Evolutionary conservation across 2,329 filamentous ascomycete species (phyloP).

Genomic region (Coniochaeta hoffmannii): DNA sequence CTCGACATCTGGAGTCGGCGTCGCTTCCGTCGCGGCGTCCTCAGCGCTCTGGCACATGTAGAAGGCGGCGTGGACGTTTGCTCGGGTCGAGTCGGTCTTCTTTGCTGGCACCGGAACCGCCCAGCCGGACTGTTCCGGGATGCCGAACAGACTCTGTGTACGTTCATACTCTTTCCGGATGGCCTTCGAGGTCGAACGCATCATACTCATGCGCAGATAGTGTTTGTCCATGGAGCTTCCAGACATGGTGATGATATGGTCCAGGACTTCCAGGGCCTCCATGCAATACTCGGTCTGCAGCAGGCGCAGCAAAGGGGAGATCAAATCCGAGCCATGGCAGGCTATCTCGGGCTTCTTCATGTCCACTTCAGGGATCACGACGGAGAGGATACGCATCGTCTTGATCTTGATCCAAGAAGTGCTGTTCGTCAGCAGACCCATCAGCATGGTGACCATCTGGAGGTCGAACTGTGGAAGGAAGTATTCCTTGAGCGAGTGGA

Average conservation of each 20-base stretch:
- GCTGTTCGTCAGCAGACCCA: conserved; percentile 85
- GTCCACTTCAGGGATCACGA: conserved; percentile 81
- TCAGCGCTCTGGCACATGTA: conserved; percentile 78
- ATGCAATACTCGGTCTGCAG: conserved; percentile 92
- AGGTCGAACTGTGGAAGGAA: conserved; percentile 83
- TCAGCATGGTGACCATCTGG: conserved; percentile 77
- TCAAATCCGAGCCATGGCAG: conserved; percentile 85
- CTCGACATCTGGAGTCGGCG: conserved; percentile 77
- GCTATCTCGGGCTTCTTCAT: conserved; percentile 89
- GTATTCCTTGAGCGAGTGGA: conserved; percentile 65
- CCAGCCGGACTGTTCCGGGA: conserved; percentile 93
- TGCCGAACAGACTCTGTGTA: conserved; percentile 91
- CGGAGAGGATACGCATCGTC: conserved; percentile 82
- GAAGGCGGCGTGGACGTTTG: conserved; percentile 93
- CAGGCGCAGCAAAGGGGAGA: conserved; percentile 82
- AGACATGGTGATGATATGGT: conserved; percentile 92
- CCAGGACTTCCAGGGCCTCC: conserved; percentile 82
- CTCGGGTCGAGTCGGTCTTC: conserved; percentile 77
- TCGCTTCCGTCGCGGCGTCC: conserved; percentile 48
- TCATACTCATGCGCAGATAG: conserved; percentile 97
- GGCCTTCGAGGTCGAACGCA: conserved; percentile 73
- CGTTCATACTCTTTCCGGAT: conserved; percentile 92
- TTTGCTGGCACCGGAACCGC: conserved; percentile 88
- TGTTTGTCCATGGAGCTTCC: conserved; percentile 89
- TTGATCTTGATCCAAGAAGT: conserved; percentile 86